phyloP scores from a whole-genome alignment of 768 basidiomycete genomes.

The Russula compacta region DNA sequence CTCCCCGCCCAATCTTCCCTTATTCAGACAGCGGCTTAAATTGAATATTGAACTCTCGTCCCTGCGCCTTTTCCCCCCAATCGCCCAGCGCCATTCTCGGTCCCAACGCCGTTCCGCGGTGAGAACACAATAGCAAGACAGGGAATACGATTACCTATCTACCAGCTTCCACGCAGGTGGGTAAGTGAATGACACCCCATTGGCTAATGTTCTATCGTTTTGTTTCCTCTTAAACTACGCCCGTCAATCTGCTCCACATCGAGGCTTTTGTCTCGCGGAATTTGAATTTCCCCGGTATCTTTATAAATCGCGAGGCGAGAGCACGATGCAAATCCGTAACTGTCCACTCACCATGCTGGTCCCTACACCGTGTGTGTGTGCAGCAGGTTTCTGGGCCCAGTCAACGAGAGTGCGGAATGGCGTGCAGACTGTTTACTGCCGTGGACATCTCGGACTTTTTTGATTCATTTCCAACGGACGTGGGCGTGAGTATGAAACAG shows the following conservation, averaged over 20 bases:
- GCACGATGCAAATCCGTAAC: background rate
- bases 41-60: background rate
- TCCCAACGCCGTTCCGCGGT: background rate
- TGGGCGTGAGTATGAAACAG: background rate
- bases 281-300: background rate
- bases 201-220: background rate
- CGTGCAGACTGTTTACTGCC: background rate
- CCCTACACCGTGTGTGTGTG: too few species aligned
- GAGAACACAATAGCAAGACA: background rate
- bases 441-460: background rate
- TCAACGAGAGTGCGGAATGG: background rate
- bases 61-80: background rate
- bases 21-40: slow-evolving; percentile 8
- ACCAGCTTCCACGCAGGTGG: background rate
- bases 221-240: background rate
- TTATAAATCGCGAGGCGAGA: background rate
- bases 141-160: background rate
- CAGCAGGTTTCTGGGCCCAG: background rate
- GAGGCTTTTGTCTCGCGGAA: slow-evolving; percentile 1
- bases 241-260: background rate
- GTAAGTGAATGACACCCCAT: background rate
- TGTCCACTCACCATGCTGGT: background rate
- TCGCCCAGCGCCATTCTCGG: background rate
- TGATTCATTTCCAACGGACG: background rate
- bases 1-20: slow-evolving; percentile 10